A percentile compares a stretch with the other conserved stretches of the same genome.
Evolutionary conservation across 331 rosid genomes (phyloP).

Genomic region (Quercus tomentella): DNA sequence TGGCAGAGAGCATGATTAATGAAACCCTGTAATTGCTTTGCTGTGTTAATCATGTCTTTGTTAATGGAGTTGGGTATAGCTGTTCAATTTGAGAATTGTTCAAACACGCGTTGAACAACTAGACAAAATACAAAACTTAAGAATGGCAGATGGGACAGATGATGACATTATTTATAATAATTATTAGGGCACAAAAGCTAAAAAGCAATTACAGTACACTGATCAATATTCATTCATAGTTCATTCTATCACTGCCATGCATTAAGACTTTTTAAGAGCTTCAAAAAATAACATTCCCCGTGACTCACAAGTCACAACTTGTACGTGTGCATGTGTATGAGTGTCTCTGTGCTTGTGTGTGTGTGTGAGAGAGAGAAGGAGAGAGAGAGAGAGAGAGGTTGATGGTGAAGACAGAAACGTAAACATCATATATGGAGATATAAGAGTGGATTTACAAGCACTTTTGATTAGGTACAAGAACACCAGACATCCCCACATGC

Average conservation of each 20-base stretch:
- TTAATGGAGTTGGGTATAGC: neutral
- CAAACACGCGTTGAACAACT: neutral
- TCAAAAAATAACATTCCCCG: neutral
- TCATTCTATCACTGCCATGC: neutral
- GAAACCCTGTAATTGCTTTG: too few relatives aligned
- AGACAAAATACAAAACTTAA: neutral
- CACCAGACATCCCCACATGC: slow-evolving; percentile 36
- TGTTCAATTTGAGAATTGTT: neutral
- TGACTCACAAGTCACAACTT: neutral
- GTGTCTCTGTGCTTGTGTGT: too few relatives aligned
- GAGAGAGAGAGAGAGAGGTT: neutral
- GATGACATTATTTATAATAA: too few relatives aligned
- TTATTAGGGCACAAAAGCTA: too few relatives aligned
- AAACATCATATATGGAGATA: neutral
- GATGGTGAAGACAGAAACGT: neutral
- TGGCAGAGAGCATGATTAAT: too few relatives aligned
- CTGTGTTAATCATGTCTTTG: too few relatives aligned
- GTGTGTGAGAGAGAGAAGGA: too few relatives aligned
- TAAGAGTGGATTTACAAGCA: neutral
- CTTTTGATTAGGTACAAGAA: slow-evolving; percentile 5
- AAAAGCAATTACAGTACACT: too few relatives aligned
- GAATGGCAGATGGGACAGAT: too few relatives aligned
- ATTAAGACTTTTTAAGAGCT: too few relatives aligned
- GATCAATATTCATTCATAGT: too few relatives aligned
- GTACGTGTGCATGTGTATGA: too few relatives aligned